phyloP scores from a whole-genome alignment of 805 yeast species.

The Grigorovia transvaalensis region DNA sequence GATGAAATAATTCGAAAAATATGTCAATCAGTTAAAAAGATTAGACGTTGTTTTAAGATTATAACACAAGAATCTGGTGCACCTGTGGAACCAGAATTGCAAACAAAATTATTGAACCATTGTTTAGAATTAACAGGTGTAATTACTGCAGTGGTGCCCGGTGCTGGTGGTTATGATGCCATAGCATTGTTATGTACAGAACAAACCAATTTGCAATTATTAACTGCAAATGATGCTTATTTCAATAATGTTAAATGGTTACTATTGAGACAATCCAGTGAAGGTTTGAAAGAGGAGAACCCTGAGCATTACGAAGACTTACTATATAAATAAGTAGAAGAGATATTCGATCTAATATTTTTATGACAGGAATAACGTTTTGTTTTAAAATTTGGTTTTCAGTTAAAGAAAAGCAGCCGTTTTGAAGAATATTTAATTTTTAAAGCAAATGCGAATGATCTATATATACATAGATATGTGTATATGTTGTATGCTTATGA shows the following conservation, averaged over 20 bases:
- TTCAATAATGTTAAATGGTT: constrained; percentile 55
- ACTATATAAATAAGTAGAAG: neutral
- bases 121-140: constrained; percentile 58
- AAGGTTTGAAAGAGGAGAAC: constrained; percentile 46
- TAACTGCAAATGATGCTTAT: constrained; percentile 19
- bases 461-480: neutral
- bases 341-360: too few species aligned
- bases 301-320: constrained; percentile 21
- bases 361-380: neutral
- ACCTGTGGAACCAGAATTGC: constrained; percentile 77
- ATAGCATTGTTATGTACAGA: constrained; percentile 59
- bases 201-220: constrained; percentile 26
- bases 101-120: constrained; percentile 56
- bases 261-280: constrained; percentile 49
- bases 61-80: constrained; percentile 65
- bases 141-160: constrained; percentile 94
- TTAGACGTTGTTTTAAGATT: constrained; percentile 47
- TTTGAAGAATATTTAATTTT: too few species aligned
- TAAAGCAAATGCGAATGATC: neutral
- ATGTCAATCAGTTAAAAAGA: constrained; percentile 33
- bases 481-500: too few species aligned
- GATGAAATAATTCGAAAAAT: constrained; percentile 27
- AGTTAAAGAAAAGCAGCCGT: neutral
- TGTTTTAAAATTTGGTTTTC: neutral
- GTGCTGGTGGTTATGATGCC: constrained; percentile 98